These are phyloP conservation scores for Pseudocercospora macadamiae DNA, from an alignment of 2,329 filamentous ascomycete species.

Conservation along the genomic window DNA sequence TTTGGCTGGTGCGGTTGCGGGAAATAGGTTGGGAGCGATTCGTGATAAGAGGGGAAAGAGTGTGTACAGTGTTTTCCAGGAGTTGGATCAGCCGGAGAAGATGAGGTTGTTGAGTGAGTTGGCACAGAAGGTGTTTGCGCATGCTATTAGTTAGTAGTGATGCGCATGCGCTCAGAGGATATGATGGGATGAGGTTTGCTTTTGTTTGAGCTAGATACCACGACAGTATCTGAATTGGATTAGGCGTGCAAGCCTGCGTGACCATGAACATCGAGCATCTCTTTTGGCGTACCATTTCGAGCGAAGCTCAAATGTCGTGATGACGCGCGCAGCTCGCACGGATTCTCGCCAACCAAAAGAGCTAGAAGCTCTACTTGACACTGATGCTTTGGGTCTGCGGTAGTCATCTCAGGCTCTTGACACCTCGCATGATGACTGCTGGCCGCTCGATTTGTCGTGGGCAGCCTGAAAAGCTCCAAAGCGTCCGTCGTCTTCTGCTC, in stretches of 20 bases:
- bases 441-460: too few relatives aligned
- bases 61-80: slow-evolving; percentile 88
- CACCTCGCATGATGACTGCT: background rate
- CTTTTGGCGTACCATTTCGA: background rate
- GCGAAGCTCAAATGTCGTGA: too few relatives aligned
- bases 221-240: slow-evolving; percentile 2
- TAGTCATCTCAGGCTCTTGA: too few relatives aligned
- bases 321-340: too few relatives aligned
- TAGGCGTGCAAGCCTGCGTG: background rate
- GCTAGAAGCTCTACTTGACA: too few relatives aligned
- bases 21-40: slow-evolving; percentile 87
- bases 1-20: slow-evolving; percentile 86
- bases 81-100: slow-evolving; percentile 81
- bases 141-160: slow-evolving; percentile 57
- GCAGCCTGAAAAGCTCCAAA: background rate
- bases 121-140: slow-evolving; percentile 83
- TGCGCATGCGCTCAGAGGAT: background rate
- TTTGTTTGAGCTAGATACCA: slow-evolving; percentile 6
- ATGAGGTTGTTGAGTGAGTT: slow-evolving; percentile 80
- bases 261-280: background rate
- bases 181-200: background rate
- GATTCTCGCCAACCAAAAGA: too few relatives aligned
- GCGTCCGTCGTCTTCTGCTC: background rate
- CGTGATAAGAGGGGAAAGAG: slow-evolving; percentile 91
- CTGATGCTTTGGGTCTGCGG: too few relatives aligned